These are phyloP conservation scores for Aspergillus ochraceoroseus DNA, from an alignment of 2,329 filamentous ascomycete species.

Conservation along the genomic window DNA sequence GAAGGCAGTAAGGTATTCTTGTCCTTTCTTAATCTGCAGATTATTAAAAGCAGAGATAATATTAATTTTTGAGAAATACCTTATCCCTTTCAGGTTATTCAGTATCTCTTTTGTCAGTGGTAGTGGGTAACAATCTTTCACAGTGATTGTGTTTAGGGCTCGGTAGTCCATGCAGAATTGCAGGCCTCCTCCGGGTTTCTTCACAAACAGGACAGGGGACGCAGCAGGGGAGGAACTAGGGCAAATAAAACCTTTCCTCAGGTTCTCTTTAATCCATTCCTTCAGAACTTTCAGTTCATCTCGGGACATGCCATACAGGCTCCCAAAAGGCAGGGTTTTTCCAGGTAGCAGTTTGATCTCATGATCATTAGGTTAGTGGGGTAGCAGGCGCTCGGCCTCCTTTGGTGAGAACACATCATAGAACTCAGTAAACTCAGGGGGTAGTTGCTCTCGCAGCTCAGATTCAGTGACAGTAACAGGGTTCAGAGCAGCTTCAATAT, in stretches of 20 bases:
- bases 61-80: conserved; percentile 19
- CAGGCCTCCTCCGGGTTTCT: conserved; percentile 6
- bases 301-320: no score
- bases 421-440: no score
- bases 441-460: no score
- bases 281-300: no score
- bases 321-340: no score
- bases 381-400: no score
- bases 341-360: no score
- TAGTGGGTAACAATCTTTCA: conserved; percentile 30
- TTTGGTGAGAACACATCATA: no score
- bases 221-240: not conserved
- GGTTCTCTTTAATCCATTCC: not conserved
- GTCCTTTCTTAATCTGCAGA: not conserved
- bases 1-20: conserved; percentile 7
- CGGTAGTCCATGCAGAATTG: conserved; percentile 31
- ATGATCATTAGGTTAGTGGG: no score
- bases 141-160: conserved; percentile 28
- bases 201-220: conserved; percentile 9
- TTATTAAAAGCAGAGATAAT: conserved; percentile 3
- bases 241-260: conserved; percentile 13
- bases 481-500: no score
- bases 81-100: conserved; percentile 20
- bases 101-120: conserved; percentile 25
- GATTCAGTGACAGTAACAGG: no score